These are phyloP conservation scores for Aspergillus ellipticus DNA, from an alignment of 495 filamentous ascomycete species.

Conservation along the genomic window DNA sequence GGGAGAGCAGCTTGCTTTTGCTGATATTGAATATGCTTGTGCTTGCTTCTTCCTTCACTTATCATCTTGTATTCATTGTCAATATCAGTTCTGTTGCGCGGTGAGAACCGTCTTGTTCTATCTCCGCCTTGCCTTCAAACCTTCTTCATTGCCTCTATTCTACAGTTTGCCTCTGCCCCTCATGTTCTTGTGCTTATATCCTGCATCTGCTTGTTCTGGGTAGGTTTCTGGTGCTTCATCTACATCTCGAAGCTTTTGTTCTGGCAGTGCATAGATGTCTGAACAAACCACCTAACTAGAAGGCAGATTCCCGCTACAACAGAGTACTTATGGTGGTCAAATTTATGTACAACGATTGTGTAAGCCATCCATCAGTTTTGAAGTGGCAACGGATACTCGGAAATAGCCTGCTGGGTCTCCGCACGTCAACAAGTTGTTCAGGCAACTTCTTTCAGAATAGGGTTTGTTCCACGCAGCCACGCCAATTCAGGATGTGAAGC, in stretches of 20 bases:
- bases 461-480: neutral
- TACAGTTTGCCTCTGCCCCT: neutral
- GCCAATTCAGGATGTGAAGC: neutral
- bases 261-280: neutral
- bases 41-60: neutral
- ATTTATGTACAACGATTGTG: too few species aligned
- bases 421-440: too few species aligned
- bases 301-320: too few species aligned
- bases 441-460: too few species aligned
- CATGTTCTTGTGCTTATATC: conserved; percentile 8
- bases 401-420: neutral
- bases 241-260: neutral
- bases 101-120: neutral
- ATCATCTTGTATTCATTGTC: neutral
- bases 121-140: neutral
- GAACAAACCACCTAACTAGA: neutral
- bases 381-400: neutral
- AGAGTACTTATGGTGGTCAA: too few species aligned
- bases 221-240: neutral
- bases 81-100: neutral
- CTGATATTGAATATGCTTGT: neutral
- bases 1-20: neutral
- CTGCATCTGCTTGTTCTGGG: neutral
- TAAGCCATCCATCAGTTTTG: too few species aligned
- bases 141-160: too few species aligned